These are phyloP conservation scores for Hanseniaspora nectarophila DNA, from an alignment of 805 yeast genomes.

Conservation along the genomic window DNA sequence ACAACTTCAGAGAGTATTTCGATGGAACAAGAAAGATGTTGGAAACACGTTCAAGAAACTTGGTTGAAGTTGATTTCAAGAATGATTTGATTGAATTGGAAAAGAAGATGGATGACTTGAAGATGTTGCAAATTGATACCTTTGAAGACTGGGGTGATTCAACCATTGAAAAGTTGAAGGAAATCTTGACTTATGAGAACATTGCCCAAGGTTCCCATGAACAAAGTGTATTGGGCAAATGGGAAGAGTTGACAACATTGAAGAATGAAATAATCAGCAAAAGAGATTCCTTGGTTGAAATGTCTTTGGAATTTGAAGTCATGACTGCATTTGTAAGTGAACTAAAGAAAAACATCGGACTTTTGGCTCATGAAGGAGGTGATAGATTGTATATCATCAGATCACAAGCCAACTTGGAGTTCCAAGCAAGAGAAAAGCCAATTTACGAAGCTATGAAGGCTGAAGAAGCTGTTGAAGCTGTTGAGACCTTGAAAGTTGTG, in stretches of 20 bases:
- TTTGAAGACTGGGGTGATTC: constrained; percentile 66
- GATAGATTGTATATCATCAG: constrained; percentile 46
- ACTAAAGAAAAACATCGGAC: constrained; percentile 33
- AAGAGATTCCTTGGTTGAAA: constrained; percentile 40
- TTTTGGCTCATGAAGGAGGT: constrained; percentile 47
- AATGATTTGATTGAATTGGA: constrained; percentile 28
- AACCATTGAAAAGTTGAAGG: constrained; percentile 52
- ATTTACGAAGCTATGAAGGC: no score
- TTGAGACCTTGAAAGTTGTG: background rate
- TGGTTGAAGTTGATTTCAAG: constrained; percentile 27
- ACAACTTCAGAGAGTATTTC: constrained; percentile 8
- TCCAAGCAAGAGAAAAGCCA: constrained; percentile 42
- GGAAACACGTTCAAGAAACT: constrained; percentile 17
- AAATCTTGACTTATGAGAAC: constrained; percentile 36
- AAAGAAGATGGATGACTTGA: constrained; percentile 29
- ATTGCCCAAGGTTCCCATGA: constrained; percentile 18
- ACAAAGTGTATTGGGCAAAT: constrained; percentile 33
- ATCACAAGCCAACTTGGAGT: constrained; percentile 46
- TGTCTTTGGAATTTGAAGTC: constrained; percentile 26
- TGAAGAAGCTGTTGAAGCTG: no score
- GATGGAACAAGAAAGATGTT: background rate
- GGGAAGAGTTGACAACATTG: constrained; percentile 49
- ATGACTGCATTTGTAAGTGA: constrained; percentile 29
- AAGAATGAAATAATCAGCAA: constrained; percentile 44
- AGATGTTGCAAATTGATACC: constrained; percentile 45